Conservation (phyloP, 805 yeast species). For the Zygoascus bituminiphila region DNA sequence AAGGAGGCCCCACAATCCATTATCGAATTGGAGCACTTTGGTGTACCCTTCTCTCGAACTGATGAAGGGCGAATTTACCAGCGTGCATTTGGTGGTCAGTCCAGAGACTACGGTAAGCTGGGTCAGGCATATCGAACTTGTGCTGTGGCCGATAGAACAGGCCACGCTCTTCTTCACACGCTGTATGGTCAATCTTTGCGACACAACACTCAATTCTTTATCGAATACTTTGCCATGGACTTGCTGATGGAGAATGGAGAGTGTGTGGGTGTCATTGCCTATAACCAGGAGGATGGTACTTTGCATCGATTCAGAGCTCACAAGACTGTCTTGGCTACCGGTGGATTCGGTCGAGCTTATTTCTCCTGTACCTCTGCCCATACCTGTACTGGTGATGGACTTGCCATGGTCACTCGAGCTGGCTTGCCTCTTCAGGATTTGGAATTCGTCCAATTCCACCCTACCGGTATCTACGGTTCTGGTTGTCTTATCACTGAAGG, state of each 20-base stretch:
- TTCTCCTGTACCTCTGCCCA: slow-evolving; percentile 99
- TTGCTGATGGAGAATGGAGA: slow-evolving; percentile 90
- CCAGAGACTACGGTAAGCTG: slow-evolving; percentile 92
- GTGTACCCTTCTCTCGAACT: slow-evolving; percentile 97
- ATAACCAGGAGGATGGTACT: slow-evolving; percentile 98
- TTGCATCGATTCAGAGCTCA: slow-evolving; percentile 96
- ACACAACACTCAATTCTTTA: slow-evolving; percentile 96
- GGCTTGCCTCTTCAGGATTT: slow-evolving; percentile 96
- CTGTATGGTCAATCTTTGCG: slow-evolving; percentile 93
- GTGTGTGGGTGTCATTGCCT: slow-evolving; percentile 94
- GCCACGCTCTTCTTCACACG: slow-evolving; percentile 93
- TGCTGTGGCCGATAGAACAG: slow-evolving; percentile 99
- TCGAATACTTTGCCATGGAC: slow-evolving; percentile 94
- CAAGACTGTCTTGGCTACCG: slow-evolving; percentile 94
- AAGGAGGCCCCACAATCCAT: slow-evolving; percentile 95
- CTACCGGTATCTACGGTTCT: slow-evolving; percentile 98
- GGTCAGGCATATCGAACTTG: slow-evolving; percentile 99
- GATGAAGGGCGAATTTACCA: slow-evolving; percentile 95
- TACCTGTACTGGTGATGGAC: slow-evolving; percentile 99
- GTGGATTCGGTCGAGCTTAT: slow-evolving; percentile 98
- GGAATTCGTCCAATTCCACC: slow-evolving; percentile 98
- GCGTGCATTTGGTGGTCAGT: slow-evolving; percentile 98
- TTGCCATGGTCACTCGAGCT: slow-evolving; percentile 97
- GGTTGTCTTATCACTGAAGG: slow-evolving; percentile 99
- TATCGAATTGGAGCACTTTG: slow-evolving; percentile 94